phyloP scores from a whole-genome alignment of 129 eudicot genomes.

The Tagetes erecta region DNA sequence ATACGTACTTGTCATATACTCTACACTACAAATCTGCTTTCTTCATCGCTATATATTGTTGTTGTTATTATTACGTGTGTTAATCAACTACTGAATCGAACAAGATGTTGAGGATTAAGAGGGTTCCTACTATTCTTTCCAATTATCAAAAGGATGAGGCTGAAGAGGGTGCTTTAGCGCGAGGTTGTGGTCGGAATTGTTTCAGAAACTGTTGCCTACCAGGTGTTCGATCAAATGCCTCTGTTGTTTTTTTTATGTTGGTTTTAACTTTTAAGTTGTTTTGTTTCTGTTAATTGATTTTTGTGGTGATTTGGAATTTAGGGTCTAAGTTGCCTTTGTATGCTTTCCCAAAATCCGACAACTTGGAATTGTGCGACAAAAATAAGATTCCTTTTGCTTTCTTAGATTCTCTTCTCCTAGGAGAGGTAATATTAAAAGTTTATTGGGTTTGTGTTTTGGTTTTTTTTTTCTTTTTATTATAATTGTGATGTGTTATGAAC shows the following conservation, averaged over 20 bases:
- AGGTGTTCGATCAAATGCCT: slow-evolving; percentile 38
- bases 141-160: slow-evolving; percentile 61
- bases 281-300: not conserved
- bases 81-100: not conserved
- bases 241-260: not conserved
- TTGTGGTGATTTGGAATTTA: slow-evolving; percentile 21
- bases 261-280: too few species aligned
- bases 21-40: slow-evolving; percentile 8
- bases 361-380: slow-evolving; percentile 33
- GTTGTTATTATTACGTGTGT: too few species aligned
- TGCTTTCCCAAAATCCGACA: slow-evolving; percentile 61
- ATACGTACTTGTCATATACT: too few species aligned
- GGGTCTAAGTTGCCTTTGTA: slow-evolving; percentile 90
- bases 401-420: slow-evolving; percentile 84
- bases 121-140: slow-evolving; percentile 64
- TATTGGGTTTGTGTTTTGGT: not conserved
- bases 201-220: slow-evolving; percentile 69
- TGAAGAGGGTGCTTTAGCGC: slow-evolving; percentile 21
- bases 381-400: slow-evolving; percentile 64
- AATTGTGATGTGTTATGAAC: not conserved
- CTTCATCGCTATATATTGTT: slow-evolving; percentile 1
- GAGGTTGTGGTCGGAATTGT: slow-evolving; percentile 68
- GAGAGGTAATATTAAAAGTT: slow-evolving; percentile 56
- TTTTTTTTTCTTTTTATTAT: not conserved
- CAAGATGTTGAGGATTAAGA: slow-evolving; percentile 59